Base-by-base conservation (phyloP, 164 flowering plant species). In the Annona cherimola region DNA sequence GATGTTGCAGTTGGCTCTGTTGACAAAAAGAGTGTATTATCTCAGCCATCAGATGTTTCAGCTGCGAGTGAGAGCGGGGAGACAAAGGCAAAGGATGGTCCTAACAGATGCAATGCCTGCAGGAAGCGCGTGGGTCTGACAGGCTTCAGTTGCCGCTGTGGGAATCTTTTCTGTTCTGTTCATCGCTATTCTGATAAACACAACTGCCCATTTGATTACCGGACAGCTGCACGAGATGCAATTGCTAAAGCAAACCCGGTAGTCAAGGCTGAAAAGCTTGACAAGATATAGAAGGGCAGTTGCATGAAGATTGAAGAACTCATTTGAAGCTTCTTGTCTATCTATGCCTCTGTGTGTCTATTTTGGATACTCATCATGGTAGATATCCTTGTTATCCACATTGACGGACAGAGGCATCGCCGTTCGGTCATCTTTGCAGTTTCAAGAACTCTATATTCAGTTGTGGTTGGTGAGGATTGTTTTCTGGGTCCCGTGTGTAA, bases 171-270 rank as follows among this genome's bases (percentile, higher is more conserved):
- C 57, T 86, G 89, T 71, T 75, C 82, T 12, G 67, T 63, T n/a
- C 89, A 86, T 69, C 87, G 85, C 43, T 82, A 86, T 76, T 82
- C 86, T n/a, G 89, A 86, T 73, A 86, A 86, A 74, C 87, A 86
- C 59, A 73, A 78, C 18, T 83, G 89, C 72, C 80, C 80, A 40
- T 81, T 86, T 68, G 87, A 86, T 68, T 83, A 83, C 66, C 79
- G 70, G 62, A 74, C 79, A 68, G 86, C 84, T 70, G 89, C 71
- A 60, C 83, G 80, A 7, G 82, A 82, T 75, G 87, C 86, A 5
- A 84, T 86, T 57, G 83, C 86, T 5, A 84, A 78, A 76, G 86
- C 89, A 54, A 86, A 86, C 67, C 89, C 89, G 6, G 79, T 86
- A 43, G 81, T 86, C 60, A 84, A 82, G 74, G 87, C 89, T 14